Evolutionary conservation across 345 rosid species (phyloP), one percentile per base, ranked within the genome.

Genomic region (Limnanthes douglasii): DNA sequence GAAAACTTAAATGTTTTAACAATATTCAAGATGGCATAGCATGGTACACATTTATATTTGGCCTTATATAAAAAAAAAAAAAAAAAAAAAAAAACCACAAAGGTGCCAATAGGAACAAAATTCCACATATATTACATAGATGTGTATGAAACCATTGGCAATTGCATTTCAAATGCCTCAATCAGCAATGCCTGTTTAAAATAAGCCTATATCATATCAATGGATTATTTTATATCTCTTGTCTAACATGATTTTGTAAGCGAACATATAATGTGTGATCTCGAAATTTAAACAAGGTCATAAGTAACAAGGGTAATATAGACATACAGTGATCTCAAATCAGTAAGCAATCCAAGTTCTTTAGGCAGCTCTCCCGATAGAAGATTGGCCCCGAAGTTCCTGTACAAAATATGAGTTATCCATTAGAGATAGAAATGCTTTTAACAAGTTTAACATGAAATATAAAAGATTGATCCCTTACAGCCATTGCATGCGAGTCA

Each of bases 291-390:
- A 32, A 11, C 34, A 55, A 28, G 39, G 5, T 1, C n/a, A 30
- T 19, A 34, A 30, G 4, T 11, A 25, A 49, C 43, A 29, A 30
- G 30, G 11, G 32, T n/a, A 49, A 4, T 5, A 10, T 15, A 26
- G 31, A 53, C 79, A 65, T 70, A 76, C 93, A 81, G 27, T 12
- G 5, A 18, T 30, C 31, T 34, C 34, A 76, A 48, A 30, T 68
- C 72, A 3, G 70, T 51, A 44, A 76, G 86, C 51, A 45, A 21
- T 23, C 93, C 86, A 33, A 81, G 55, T 57, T 76, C 86, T 45
- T 45, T 60, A 6, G 86, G 94, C 29, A 81, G 45, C 48, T 75
- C 73, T 35, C 84, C 94, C 6, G 72, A 70, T 25, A 73, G 37
- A 0, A 75, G 53, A 62, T 81, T 73, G 27, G 52, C 59, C 31